phyloP scores from a whole-genome alignment of 352 stramenopile species.

The Phytophthora crassamura region DNA sequence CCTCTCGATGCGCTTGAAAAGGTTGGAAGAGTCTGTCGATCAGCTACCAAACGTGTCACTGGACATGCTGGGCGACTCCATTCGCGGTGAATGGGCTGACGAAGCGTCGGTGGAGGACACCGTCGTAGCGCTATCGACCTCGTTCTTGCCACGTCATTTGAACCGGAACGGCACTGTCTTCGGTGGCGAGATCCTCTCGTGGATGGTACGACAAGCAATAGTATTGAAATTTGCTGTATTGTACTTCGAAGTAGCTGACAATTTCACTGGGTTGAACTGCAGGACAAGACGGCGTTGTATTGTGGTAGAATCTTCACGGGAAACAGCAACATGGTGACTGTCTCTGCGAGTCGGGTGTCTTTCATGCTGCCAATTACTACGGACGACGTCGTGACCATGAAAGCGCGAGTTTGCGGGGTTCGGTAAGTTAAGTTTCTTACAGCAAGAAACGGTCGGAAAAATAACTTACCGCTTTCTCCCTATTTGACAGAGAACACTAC shows the following conservation, averaged over 20 bases:
- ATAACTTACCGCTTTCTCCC: background rate
- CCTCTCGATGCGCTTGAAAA: conserved; percentile 32
- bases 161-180: conserved; percentile 66
- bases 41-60: conserved; percentile 22
- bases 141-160: conserved; percentile 58
- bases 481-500: conserved; percentile 28
- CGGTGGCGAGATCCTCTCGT: conserved; percentile 55
- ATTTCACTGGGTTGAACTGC: background rate
- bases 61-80: conserved; percentile 24
- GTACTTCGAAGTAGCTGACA: background rate
- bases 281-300: conserved; percentile 65
- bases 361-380: conserved; percentile 58
- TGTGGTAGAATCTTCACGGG: conserved; percentile 63
- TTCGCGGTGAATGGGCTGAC: background rate
- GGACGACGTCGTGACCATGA: conserved; percentile 54
- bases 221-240: too few relatives aligned
- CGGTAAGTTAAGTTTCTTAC: conserved; percentile 33
- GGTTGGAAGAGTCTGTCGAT: conserved; percentile 34
- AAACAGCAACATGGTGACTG: conserved; percentile 64
- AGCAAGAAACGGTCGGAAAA: background rate
- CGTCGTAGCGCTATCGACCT: conserved; percentile 53
- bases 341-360: conserved; percentile 50
- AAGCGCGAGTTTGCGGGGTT: conserved; percentile 50
- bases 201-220: conserved; percentile 37
- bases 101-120: conserved; percentile 42